Evolutionary conservation across 2,329 filamentous ascomycete genomes (phyloP).

Genomic region (Cladosporium sp.): DNA sequence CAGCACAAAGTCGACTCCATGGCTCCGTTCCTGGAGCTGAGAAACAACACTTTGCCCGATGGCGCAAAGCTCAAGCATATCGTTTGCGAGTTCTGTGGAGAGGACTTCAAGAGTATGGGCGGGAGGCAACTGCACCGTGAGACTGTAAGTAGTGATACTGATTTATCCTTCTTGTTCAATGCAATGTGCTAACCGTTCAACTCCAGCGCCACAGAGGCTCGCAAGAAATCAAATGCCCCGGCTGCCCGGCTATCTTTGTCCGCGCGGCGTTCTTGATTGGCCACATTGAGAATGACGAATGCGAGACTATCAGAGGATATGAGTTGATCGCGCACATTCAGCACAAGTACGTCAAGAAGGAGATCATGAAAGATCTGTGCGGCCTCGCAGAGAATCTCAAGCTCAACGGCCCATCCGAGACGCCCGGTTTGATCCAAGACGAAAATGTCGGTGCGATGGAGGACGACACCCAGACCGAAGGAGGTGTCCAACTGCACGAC

Average conservation of each 20-base stretch:
- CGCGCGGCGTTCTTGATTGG: slow-evolving; percentile 44
- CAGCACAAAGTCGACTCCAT: slow-evolving; percentile 31
- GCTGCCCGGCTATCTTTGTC: slow-evolving; percentile 45
- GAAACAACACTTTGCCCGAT: slow-evolving; percentile 9
- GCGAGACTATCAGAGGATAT: slow-evolving; percentile 35
- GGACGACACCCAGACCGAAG: slow-evolving; percentile 19
- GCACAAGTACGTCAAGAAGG: slow-evolving; percentile 44
- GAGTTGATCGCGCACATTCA: slow-evolving; percentile 45
- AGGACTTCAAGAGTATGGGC: slow-evolving; percentile 48
- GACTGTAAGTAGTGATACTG: slow-evolving; percentile 33
- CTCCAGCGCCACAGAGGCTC: slow-evolving; percentile 42
- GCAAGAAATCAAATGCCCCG: slow-evolving; percentile 48
- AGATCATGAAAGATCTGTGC: slow-evolving; percentile 26
- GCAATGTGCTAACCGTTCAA: not conserved
- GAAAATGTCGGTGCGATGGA: slow-evolving; percentile 17
- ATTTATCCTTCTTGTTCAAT: not conserved
- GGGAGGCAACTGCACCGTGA: slow-evolving; percentile 49
- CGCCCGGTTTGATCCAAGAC: slow-evolving; percentile 7
- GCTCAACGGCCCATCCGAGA: not conserved
- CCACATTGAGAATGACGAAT: slow-evolving; percentile 51
- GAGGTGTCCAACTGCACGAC: slow-evolving; percentile 15
- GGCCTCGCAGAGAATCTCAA: slow-evolving; percentile 19
- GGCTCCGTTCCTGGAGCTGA: slow-evolving; percentile 23
- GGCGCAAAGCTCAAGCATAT: slow-evolving; percentile 37
- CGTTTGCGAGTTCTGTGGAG: slow-evolving; percentile 51